Conservation (phyloP, 208 protist genomes). For the Trypanosoma mega region DNA sequence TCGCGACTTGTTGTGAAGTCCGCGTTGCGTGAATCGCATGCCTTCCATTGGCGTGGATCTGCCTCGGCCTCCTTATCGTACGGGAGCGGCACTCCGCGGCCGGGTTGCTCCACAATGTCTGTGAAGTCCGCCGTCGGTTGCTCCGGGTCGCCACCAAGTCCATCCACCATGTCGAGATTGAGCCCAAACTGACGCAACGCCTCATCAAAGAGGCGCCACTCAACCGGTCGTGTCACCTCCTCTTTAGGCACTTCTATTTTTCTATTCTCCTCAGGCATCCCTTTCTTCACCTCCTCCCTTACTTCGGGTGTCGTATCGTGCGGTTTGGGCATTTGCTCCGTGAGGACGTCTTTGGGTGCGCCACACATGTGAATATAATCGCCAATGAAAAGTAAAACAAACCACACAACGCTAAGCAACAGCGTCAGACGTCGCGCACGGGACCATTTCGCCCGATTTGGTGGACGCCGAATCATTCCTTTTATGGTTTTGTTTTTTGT, state of each 20-base stretch:
- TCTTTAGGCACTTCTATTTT: slow-evolving; percentile 35
- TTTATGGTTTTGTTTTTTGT: slow-evolving; percentile 2
- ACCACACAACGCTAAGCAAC: slow-evolving; percentile 1
- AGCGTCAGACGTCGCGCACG: not conserved
- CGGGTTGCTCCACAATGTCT: slow-evolving; percentile 49
- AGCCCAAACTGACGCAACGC: slow-evolving; percentile 32
- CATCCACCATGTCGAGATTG: slow-evolving; percentile 42
- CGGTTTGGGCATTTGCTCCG: not conserved
- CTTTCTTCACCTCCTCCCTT: not conserved
- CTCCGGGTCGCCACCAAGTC: slow-evolving; percentile 49
- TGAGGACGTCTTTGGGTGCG: not conserved
- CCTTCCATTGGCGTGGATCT: slow-evolving; percentile 31
- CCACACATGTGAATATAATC: slow-evolving; percentile 1
- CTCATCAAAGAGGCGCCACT: slow-evolving; percentile 13
- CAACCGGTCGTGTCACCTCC: slow-evolving; percentile 12
- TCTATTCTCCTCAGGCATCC: not conserved
- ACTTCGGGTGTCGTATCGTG: no score
- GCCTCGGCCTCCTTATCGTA: slow-evolving; percentile 32
- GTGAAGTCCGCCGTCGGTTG: slow-evolving; percentile 59
- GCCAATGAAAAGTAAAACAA: slow-evolving; percentile 4
- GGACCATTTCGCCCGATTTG: not conserved
- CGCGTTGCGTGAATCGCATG: slow-evolving; percentile 68
- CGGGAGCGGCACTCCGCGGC: slow-evolving; percentile 47
- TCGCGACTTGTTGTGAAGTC: slow-evolving; percentile 62
- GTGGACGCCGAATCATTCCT: slow-evolving; percentile 14